A percentile compares a stretch with the other conserved stretches of the same genome.
phyloP scores from a whole-genome alignment of 768 basidiomycete genomes.

The Candolleomyces efflorescens region DNA sequence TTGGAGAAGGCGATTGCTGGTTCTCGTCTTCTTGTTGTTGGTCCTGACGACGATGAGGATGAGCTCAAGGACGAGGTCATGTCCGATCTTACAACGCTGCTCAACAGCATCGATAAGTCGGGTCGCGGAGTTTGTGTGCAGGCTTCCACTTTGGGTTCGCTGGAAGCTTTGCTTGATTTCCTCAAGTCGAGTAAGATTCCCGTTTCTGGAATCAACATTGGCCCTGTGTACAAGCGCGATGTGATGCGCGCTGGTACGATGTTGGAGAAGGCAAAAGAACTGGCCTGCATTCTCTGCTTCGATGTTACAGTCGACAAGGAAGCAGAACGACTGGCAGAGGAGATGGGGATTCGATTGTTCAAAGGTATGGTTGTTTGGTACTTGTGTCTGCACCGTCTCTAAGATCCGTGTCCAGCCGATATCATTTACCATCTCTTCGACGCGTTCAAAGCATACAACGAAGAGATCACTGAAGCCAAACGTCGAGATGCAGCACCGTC shows the following conservation, averaged over 20 bases:
- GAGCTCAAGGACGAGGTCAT: conserved; percentile 93
- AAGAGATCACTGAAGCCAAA: conserved; percentile 89
- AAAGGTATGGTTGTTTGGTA: conserved; percentile 55
- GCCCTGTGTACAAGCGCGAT: conserved; percentile 94
- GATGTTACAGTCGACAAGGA: conserved; percentile 95
- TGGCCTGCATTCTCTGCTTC: conserved; percentile 94
- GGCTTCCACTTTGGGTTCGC: conserved; percentile 92
- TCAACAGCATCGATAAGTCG: conserved; percentile 89
- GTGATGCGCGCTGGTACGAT: conserved; percentile 90
- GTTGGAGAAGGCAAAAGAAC: conserved; percentile 94
- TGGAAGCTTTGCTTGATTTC: conserved; percentile 96
- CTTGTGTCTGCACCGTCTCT: conserved; percentile 6
- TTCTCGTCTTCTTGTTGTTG: conserved; percentile 86
- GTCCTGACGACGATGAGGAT: conserved; percentile 96
- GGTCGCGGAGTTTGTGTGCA: conserved; percentile 98
- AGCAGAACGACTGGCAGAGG: conserved; percentile 85
- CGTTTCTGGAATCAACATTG: conserved; percentile 96
- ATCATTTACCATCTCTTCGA: conserved; percentile 99
- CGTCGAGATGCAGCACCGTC: conserved; percentile 87
- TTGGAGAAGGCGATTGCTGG: conserved; percentile 98
- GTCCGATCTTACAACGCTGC: conserved; percentile 86
- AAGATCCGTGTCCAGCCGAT: conserved; percentile 57
- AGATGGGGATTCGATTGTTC: conserved; percentile 92
- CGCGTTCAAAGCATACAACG: conserved; percentile 91
- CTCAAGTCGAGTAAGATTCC: conserved; percentile 94